Conservation (phyloP, 23 red algal genomes). For the Gracilaria domingensis region DNA sequence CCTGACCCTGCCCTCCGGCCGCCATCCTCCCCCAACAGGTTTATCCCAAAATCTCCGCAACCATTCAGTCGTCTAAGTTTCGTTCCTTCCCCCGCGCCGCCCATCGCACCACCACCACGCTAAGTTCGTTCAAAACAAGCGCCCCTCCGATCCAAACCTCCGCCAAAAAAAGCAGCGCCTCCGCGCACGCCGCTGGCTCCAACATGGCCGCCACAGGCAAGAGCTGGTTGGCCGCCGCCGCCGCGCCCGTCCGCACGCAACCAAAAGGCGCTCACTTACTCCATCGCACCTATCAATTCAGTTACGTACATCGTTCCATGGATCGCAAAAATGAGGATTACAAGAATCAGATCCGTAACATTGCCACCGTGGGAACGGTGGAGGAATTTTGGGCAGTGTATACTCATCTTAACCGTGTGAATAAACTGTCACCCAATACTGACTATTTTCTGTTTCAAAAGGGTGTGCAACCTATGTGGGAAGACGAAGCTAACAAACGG, state of each 20-base stretch:
- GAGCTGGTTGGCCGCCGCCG: conserved; percentile 66
- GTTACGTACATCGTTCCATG: conserved; percentile 67
- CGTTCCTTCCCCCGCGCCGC: background rate
- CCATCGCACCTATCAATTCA: conserved; percentile 65
- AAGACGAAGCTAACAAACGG: conserved; percentile 69
- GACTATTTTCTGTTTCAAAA: conserved; percentile 78
- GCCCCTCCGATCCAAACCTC: conserved; percentile 11
- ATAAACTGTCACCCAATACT: conserved; percentile 55
- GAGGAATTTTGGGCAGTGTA: conserved; percentile 79
- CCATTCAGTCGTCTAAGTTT: conserved; percentile 9
- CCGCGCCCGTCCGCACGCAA: conserved; percentile 45
- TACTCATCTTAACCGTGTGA: conserved; percentile 50
- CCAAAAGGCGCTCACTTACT: conserved; percentile 51
- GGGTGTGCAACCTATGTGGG: conserved; percentile 84
- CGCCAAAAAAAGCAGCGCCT: background rate
- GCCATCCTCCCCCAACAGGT: background rate
- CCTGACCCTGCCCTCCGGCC: too few relatives aligned
- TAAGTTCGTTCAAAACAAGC: background rate
- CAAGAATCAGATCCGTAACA: conserved; percentile 61
- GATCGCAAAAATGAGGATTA: conserved; percentile 56
- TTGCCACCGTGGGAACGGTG: conserved; percentile 66
- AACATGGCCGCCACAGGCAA: conserved; percentile 56
- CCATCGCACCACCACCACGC: background rate
- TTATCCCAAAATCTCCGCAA: background rate
- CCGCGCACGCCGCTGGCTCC: background rate